Base-by-base conservation (phyloP, 768 basidiomycete genomes). In the Phaffia australis region DNA sequence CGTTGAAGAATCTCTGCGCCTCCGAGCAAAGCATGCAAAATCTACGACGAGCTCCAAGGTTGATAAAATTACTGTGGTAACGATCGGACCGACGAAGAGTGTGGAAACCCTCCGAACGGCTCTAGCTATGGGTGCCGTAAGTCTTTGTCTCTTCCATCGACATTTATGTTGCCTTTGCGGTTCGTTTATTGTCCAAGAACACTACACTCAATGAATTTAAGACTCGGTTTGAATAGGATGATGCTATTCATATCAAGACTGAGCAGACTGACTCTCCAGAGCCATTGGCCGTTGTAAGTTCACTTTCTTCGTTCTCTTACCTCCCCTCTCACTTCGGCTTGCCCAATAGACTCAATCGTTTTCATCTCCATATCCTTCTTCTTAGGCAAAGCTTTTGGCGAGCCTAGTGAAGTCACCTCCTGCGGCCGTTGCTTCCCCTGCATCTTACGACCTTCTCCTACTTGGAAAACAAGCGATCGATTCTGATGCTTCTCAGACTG, bases 401-500 rank as follows among this genome's bases (percentile, higher is more conserved):
- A 87, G 85, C 3, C 71, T 92, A 72, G 86, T 97, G 62, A 80
- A 83, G 60, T 80, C 81, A 46, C 81, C 85, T 58, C 70, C 46
- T 73, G 73, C 74, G 80, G 80, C 63, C 11, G 35, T 42, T 42
- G 11, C 35, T 42, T 42, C 35, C 4, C 35, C 78, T 79, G 19
- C 80, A 79, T 48, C 81, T 88, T 11, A 62, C 57, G 94, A 98
- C 72, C 71, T 98, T 64, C 87, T 99, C 49, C 92, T 99, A 63
- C 81, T 97, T 78, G 95, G 95, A 3, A 99, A 99, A 78, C 95
- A 99, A 77, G 87, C 94, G 18, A 99, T 99, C 71, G 95, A 99
- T 78, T 93, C 94, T 72, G 95, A 99, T 75, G 81, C 89, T 7
- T 88, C 89, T 5, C 86, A 92, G 79, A 97, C 94, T 16, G 94